These are phyloP conservation scores for Backusella macrospora DNA, from an alignment of 192 early-diverging fungal genomes.

Conservation along the genomic window DNA sequence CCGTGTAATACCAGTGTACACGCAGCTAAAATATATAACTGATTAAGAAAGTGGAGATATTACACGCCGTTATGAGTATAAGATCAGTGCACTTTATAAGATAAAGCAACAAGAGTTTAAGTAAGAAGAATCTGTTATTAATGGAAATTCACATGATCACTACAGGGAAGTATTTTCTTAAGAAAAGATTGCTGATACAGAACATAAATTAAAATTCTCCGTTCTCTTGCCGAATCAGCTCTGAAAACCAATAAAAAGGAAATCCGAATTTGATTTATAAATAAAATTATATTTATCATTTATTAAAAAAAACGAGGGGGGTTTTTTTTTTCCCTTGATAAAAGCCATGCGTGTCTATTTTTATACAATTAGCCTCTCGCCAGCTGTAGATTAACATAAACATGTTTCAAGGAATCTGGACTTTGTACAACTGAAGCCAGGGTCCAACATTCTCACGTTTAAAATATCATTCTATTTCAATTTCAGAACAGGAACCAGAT, in stretches of 20 bases:
- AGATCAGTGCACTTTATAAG: neutral
- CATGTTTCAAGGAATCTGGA: slow-evolving; percentile 1
- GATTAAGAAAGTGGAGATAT: neutral
- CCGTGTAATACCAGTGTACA: too few species aligned
- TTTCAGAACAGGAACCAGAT: slow-evolving; percentile 9
- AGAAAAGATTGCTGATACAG: too few species aligned
- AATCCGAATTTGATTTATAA: slow-evolving; percentile 2
- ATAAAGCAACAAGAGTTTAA: neutral
- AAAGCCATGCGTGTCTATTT: neutral
- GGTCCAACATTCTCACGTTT: slow-evolving; percentile 13
- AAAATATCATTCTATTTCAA: neutral
- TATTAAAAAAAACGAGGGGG: neutral
- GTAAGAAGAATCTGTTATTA: neutral
- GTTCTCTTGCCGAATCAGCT: neutral
- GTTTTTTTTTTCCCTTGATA: neutral
- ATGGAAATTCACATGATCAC: neutral
- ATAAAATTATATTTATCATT: neutral
- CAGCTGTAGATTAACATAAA: slow-evolving; percentile 3
- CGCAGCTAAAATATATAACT: neutral
- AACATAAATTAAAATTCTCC: slow-evolving; percentile 5
- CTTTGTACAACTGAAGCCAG: neutral
- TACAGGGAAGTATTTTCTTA: neutral
- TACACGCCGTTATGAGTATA: neutral
- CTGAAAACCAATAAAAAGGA: slow-evolving; percentile 4
- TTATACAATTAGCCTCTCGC: neutral